Percentiles rank a stretch among this genome's conserved stretches.
Evolutionary conservation across 495 filamentous ascomycete species (phyloP).

Genomic region (Penicillium bialowiezense): DNA sequence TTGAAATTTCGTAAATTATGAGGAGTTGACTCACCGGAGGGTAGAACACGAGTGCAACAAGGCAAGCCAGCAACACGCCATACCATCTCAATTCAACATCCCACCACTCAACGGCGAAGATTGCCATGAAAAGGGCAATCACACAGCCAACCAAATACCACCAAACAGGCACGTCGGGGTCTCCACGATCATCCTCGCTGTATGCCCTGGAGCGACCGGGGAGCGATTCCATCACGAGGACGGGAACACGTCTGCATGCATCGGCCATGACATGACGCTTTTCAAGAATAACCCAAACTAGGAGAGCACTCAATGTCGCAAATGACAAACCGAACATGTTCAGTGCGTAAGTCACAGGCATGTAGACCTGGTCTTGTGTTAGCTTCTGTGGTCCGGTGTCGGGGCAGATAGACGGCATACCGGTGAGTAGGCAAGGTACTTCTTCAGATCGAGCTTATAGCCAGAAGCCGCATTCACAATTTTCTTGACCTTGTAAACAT

Average conservation of each 20-base stretch:
- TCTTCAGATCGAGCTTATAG: slow-evolving; percentile 66
- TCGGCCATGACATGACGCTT: slow-evolving; percentile 22
- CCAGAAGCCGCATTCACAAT: slow-evolving; percentile 60
- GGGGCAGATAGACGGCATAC: slow-evolving; percentile 1
- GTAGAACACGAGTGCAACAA: slow-evolving; percentile 60
- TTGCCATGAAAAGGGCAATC: slow-evolving; percentile 67
- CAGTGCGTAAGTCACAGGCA: slow-evolving; percentile 79
- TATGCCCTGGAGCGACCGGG: slow-evolving; percentile 53
- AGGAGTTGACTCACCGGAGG: slow-evolving; percentile 15
- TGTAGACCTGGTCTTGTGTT: slow-evolving; percentile 51
- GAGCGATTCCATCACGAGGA: slow-evolving; percentile 7
- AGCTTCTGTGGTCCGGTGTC: no score
- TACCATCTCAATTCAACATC: slow-evolving; percentile 62
- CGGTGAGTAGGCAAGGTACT: slow-evolving; percentile 69
- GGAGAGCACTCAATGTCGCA: slow-evolving; percentile 67
- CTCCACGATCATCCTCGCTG: slow-evolving; percentile 27
- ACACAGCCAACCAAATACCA: slow-evolving; percentile 74
- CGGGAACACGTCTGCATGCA: slow-evolving; percentile 11
- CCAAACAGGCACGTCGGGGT: slow-evolving; percentile 69
- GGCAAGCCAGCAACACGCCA: slow-evolving; percentile 70
- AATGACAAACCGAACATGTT: slow-evolving; percentile 75
- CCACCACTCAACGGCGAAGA: slow-evolving; percentile 80
- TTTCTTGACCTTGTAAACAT: slow-evolving; percentile 69
- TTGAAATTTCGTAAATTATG: no score
- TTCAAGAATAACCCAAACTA: slow-evolving; percentile 62